Base-by-base conservation (phyloP, 345 rosid genomes). In the Capsella bursapastoris region DNA sequence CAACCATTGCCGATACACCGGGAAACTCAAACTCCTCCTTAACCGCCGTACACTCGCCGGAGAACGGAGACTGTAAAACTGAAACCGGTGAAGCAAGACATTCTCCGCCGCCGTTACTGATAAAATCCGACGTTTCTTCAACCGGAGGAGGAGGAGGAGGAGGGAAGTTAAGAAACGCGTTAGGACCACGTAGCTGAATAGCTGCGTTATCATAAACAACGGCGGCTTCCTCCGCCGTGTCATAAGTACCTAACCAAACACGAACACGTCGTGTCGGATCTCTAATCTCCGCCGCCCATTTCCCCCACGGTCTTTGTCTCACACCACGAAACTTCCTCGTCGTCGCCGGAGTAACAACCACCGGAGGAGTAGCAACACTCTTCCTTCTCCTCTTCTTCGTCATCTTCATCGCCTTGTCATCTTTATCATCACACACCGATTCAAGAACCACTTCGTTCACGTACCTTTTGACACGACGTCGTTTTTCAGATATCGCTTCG, bases 251-350 rank as follows among this genome's bases (percentile, higher is more conserved):
- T 45, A 95, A 79, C 99, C 99, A 95, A 4, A 91, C 57, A 72
- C 99, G 86, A 51, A 86, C 89, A 38, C 97, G 91, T 70, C 86
- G 72, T 34, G 58, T 71, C 8, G 99, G 97, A 77, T 95, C 99
- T 72, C 99, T 89, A 28, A 95, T 95, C 87, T 95, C 99, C 22
- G 99, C 99, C 62, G 99, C 99, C 97, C 97, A 95, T 82, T 91
- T 95, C 0, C 99, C 99, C 99, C 99, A 95, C 0, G 99, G 99
- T 47, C 99, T 59, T 78, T 85, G 99, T 56, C 99, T 78, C 18
- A 95, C 99, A 0, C 99, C 99, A 8, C 99, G 79, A 60, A 75
- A 92, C 86, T 89, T 95, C 78, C 77, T 90, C 43, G 70, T 78
- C 2, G 38, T 8, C 2, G 70, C 66, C 48, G 74, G 22, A 32